A percentile compares a stretch with the other conserved stretches of the same genome.
These are phyloP conservation scores for Fusarium nygamai DNA, from an alignment of 2,329 filamentous ascomycete genomes.

Conservation along the genomic window DNA sequence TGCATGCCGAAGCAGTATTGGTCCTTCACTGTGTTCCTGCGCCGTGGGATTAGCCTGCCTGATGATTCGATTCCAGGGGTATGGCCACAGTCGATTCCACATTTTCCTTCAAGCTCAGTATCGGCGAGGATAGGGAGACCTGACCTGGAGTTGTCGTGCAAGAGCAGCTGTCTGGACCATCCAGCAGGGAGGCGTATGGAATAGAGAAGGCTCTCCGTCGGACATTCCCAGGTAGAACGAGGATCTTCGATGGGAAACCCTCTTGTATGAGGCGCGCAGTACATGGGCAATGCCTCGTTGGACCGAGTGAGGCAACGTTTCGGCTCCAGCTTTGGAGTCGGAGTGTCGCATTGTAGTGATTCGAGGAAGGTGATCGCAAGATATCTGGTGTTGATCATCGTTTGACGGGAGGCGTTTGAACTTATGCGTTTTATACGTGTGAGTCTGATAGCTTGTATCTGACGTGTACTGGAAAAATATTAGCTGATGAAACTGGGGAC, in stretches of 20 bases:
- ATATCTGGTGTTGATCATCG: background rate
- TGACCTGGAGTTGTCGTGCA: slow-evolving; percentile 1
- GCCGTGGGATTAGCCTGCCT: background rate
- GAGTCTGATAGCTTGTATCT: background rate
- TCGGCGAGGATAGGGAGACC: background rate
- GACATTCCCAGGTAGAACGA: slow-evolving; percentile 10
- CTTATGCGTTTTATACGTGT: accelerated
- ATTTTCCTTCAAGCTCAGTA: background rate
- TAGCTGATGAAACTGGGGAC: background rate
- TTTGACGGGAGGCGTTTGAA: too few species aligned
- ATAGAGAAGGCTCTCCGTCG: background rate
- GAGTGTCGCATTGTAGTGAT: slow-evolving; percentile 1
- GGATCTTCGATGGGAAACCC: background rate
- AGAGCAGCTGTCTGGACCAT: slow-evolving; percentile 11
- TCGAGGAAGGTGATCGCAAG: background rate
- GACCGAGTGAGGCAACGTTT: background rate
- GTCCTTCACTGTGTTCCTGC: background rate
- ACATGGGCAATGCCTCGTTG: background rate
- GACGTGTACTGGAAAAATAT: too few species aligned
- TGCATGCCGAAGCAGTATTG: slow-evolving; percentile 17
- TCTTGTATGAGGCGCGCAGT: slow-evolving; percentile 12
- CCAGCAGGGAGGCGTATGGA: background rate
- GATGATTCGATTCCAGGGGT: background rate
- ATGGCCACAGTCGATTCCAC: background rate
- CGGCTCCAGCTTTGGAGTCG: background rate